These are phyloP conservation scores for Xylaria sp. DNA, from an alignment of 2,329 filamentous ascomycete species.

Conservation along the genomic window DNA sequence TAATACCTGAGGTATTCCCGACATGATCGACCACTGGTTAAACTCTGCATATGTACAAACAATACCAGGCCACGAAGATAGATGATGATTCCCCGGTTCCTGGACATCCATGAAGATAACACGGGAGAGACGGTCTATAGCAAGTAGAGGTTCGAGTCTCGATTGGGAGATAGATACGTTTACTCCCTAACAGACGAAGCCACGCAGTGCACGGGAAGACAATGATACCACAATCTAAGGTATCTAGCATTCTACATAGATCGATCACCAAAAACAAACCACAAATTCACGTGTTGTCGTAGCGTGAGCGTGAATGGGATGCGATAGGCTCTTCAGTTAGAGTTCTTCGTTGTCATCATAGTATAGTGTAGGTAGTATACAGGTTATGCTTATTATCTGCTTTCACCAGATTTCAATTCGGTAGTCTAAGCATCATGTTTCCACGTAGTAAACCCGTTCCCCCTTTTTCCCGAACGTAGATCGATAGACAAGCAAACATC, in stretches of 20 bases:
- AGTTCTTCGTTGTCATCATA: not conserved
- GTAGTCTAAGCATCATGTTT: constrained; percentile 17
- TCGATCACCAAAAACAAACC: not conserved
- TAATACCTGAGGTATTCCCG: not conserved
- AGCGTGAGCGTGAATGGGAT: not conserved
- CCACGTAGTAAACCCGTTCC: not conserved
- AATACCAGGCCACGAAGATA: not conserved
- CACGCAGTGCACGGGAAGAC: not conserved
- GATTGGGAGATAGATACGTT: not conserved
- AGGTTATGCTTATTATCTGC: not conserved
- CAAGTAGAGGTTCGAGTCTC: not conserved
- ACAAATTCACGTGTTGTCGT: not conserved
- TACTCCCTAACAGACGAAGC: not conserved
- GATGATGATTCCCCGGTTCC: not conserved
- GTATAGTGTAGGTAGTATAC: not conserved
- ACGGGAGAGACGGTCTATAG: not conserved
- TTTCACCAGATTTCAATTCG: not conserved
- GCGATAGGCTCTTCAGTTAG: not conserved
- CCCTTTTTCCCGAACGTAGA: not conserved
- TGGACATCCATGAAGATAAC: not conserved
- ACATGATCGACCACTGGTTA: not conserved
- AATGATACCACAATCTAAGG: not conserved
- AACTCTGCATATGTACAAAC: not conserved
- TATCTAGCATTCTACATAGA: not conserved
- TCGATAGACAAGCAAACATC: not conserved